phyloP scores from a whole-genome alignment of 2,329 filamentous ascomycete genomes.

The Parafenestella ontariensis region DNA sequence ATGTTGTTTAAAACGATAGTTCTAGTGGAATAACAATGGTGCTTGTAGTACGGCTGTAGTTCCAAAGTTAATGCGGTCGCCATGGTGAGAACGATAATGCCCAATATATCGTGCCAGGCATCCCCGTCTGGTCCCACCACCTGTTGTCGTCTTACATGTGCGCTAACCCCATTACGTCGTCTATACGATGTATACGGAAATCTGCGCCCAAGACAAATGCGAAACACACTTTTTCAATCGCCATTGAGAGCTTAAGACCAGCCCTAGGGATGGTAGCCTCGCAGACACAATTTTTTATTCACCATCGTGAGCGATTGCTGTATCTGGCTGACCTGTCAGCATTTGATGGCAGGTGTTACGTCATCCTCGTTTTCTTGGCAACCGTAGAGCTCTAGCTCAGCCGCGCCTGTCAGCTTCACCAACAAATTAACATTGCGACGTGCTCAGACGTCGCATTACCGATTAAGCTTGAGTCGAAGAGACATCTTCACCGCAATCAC shows the following conservation, averaged over 20 bases:
- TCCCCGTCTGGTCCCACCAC: constrained; percentile 6
- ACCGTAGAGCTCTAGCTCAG: constrained; percentile 23
- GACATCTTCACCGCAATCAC: neutral
- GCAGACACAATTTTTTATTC: neutral
- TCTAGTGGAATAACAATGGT: neutral
- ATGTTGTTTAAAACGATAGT: neutral
- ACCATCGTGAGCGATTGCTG: neutral
- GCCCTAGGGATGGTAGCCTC: neutral
- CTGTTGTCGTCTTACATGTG: constrained; percentile 9
- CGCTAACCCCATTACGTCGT: constrained; percentile 21
- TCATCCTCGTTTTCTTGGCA: constrained; percentile 32
- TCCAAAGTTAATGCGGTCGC: neutral
- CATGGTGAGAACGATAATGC: constrained; percentile 2
- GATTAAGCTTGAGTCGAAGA: neutral
- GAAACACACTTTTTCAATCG: neutral
- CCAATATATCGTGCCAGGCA: constrained; percentile 1
- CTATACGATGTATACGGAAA: neutral
- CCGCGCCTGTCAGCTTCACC: constrained; percentile 24
- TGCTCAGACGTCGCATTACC: constrained; percentile 6
- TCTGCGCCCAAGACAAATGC: constrained; percentile 6
- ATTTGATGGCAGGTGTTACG: constrained; percentile 24
- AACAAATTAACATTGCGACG: constrained; percentile 15
- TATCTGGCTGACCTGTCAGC: constrained; percentile 1
- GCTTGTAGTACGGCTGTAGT: neutral
- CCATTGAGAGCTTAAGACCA: neutral